A percentile compares a stretch with the other conserved stretches of the same genome.
Conservation (phyloP, 306 rosid genomes). For the Citrullus amarus region DNA sequence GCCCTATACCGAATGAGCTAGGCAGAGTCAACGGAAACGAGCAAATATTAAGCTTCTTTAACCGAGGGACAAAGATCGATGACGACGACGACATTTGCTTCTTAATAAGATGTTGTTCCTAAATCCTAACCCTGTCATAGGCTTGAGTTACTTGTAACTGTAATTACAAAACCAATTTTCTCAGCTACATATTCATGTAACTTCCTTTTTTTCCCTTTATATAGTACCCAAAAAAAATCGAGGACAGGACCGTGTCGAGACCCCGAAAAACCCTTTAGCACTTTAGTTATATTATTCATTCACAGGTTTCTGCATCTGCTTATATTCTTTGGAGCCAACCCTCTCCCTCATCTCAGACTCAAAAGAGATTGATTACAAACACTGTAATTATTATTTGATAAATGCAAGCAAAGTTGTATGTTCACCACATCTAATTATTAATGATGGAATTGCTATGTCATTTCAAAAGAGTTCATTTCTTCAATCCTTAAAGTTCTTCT, state of each 20-base stretch:
- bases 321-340: not conserved
- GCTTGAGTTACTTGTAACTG: constrained; percentile 9
- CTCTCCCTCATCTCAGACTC: not conserved
- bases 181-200: not conserved
- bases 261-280: not conserved
- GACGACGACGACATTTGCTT: not conserved
- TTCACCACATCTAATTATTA: not conserved
- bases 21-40: constrained; percentile 2
- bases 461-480: not conserved
- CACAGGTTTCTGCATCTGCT: not conserved
- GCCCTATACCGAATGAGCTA: constrained; percentile 14
- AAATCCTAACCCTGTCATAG: constrained; percentile 9
- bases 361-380: not conserved
- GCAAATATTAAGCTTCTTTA: constrained; percentile 15
- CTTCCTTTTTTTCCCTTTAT: not conserved
- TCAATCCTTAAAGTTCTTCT: too few species aligned
- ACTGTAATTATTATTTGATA: not conserved
- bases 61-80: constrained; percentile 10
- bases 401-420: not conserved
- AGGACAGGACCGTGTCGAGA: not conserved
- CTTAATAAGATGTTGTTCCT: constrained; percentile 2
- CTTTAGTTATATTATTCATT: not conserved
- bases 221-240: not conserved
- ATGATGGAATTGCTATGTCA: not conserved
- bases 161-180: not conserved